Conservation (phyloP, 2,329 filamentous ascomycete genomes). For the Cladorrhinum sp. region DNA sequence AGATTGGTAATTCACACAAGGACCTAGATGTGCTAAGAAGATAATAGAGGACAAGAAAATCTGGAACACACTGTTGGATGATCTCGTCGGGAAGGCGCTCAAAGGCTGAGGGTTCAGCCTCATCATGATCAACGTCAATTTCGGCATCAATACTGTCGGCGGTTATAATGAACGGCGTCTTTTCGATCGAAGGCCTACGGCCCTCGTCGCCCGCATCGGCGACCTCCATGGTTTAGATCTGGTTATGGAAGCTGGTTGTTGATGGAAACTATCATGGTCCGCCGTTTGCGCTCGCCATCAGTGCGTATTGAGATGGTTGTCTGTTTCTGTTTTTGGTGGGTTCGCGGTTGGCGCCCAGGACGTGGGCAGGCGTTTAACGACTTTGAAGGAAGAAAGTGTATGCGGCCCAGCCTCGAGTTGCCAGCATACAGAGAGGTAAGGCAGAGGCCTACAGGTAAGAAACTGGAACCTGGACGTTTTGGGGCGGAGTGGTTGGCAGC, state of each 20-base stretch:
- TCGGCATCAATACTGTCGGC: constrained; percentile 15
- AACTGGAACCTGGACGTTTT: neutral
- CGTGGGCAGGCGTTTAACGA: neutral
- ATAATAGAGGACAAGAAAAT: constrained; percentile 11
- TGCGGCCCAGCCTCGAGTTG: constrained; percentile 1
- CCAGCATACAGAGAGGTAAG: constrained; percentile 2
- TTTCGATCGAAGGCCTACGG: constrained; percentile 35
- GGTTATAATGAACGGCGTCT: constrained; percentile 32
- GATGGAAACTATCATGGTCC: constrained; percentile 19
- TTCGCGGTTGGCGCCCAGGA: neutral
- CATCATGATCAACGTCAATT: neutral
- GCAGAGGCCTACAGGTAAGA: neutral
- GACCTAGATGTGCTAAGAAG: constrained; percentile 10
- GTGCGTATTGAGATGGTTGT: neutral
- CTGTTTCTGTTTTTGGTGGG: neutral
- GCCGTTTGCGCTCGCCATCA: constrained; percentile 19
- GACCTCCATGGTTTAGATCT: constrained; percentile 23
- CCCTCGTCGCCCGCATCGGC: constrained; percentile 19
- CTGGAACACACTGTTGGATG: constrained; percentile 59
- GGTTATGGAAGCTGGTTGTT: constrained; percentile 17
- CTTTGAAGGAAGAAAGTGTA: neutral
- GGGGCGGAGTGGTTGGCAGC: constrained; percentile 6
- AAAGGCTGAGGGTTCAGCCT: constrained; percentile 42
- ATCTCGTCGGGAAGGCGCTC: constrained; percentile 64
- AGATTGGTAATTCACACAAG: constrained; percentile 14